Percentiles rank a stretch among this genome's conserved stretches.
Conservation (phyloP, 306 rosid species). For the Dryas alaskensis region DNA sequence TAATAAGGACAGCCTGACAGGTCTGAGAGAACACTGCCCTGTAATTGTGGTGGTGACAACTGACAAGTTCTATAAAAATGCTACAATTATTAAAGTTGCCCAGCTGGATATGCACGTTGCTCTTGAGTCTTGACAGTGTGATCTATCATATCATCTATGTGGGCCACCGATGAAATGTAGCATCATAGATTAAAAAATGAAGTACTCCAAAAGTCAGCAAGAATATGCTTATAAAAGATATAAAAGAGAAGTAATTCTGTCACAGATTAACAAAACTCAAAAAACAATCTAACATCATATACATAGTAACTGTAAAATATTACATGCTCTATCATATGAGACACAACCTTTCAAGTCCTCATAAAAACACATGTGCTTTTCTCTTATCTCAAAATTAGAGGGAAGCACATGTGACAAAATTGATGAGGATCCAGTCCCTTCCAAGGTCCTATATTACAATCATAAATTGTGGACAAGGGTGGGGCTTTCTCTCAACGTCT, state of each 20-base stretch:
- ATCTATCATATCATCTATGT: not conserved
- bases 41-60: constrained; percentile 1
- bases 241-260: too few species aligned
- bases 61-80: not conserved
- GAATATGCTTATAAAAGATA: too few species aligned
- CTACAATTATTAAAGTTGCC: not conserved
- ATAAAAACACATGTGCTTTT: not conserved
- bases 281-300: not conserved
- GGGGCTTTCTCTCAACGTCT: not conserved
- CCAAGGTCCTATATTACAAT: not conserved
- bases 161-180: constrained; percentile 8
- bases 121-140: not conserved
- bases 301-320: not conserved
- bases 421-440: not conserved
- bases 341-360: constrained; percentile 6
- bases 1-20: not conserved
- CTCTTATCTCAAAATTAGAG: not conserved
- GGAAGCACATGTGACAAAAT: constrained; percentile 12
- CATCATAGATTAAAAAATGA: not conserved
- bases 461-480: not conserved
- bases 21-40: constrained; percentile 9
- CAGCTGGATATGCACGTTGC: constrained; percentile 27
- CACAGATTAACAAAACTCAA: not conserved
- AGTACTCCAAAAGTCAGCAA: not conserved
- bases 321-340: constrained; percentile 11